Conservation (phyloP, 2,329 filamentous ascomycete species). For the Aspergillus unguis region DNA sequence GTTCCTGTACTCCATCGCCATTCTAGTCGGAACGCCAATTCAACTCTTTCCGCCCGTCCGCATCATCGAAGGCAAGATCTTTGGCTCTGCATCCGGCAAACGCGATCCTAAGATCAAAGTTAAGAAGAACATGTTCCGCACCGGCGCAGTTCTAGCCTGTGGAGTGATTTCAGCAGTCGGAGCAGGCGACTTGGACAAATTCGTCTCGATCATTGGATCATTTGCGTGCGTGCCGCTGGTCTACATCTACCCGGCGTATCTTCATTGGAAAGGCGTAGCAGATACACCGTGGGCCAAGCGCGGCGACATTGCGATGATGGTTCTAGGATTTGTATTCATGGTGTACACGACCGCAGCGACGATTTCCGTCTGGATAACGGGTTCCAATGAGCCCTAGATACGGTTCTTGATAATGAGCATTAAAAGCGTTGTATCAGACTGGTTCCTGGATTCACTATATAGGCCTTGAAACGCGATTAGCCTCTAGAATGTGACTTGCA, state of each 20-base stretch:
- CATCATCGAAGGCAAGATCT: constrained; percentile 87
- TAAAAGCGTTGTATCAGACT: too few species aligned
- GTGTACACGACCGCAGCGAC: constrained; percentile 68
- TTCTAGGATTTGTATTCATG: constrained; percentile 64
- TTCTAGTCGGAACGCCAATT: constrained; percentile 84
- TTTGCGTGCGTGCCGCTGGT: constrained; percentile 96
- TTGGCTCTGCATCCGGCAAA: constrained; percentile 82
- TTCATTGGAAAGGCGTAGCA: constrained; percentile 68
- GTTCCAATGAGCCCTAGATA: neutral
- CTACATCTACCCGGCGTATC: constrained; percentile 83
- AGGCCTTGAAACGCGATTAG: too few species aligned
- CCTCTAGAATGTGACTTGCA: too few species aligned
- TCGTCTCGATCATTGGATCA: constrained; percentile 88
- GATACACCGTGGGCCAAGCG: constrained; percentile 53
- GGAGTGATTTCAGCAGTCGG: constrained; percentile 82
- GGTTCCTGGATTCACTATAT: too few species aligned
- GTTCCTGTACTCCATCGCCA: constrained; percentile 89
- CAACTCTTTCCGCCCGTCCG: constrained; percentile 96
- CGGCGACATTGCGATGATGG: constrained; percentile 61
- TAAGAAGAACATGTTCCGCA: constrained; percentile 96
- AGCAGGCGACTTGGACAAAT: constrained; percentile 89
- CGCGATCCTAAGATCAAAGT: constrained; percentile 97
- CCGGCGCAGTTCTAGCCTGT: constrained; percentile 82
- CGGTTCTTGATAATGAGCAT: too few species aligned
- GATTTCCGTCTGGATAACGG: constrained; percentile 32